Conservation (phyloP, 495 filamentous ascomycete species). For the Geoglossum glabrum region DNA sequence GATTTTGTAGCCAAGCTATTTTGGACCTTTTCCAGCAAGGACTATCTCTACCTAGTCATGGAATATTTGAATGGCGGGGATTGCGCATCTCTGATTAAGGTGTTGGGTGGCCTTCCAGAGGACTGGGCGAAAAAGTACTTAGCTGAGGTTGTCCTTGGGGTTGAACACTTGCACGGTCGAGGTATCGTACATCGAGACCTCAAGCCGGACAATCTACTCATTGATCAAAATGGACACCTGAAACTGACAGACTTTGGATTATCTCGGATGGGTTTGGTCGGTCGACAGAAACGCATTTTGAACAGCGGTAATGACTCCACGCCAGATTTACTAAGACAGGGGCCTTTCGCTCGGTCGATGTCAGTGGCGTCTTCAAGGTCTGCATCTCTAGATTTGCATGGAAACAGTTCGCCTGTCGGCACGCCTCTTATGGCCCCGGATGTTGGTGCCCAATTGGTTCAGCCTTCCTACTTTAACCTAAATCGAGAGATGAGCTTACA, state of each 20-base stretch:
- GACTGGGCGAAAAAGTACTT: conserved; percentile 97
- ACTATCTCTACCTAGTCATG: conserved; percentile 97
- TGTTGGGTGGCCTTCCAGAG: conserved; percentile 74
- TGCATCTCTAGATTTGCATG: conserved; percentile 81
- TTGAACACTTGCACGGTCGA: conserved; percentile 84
- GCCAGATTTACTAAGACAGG: conserved; percentile 80
- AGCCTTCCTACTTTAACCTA: conserved; percentile 88
- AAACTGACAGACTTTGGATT: conserved; percentile 96
- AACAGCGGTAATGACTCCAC: conserved; percentile 61
- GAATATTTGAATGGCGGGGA: conserved; percentile 97
- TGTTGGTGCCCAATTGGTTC: conserved; percentile 37
- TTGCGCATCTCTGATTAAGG: conserved; percentile 88
- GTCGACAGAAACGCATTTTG: conserved; percentile 81
- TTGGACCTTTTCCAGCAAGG: conserved; percentile 99
- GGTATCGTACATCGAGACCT: conserved; percentile 93
- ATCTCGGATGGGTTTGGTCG: conserved; percentile 91
- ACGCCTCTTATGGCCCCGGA: conserved; percentile 86
- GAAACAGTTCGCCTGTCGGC: conserved; percentile 51
- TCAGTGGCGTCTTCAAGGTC: conserved; percentile 90
- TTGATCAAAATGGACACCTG: conserved; percentile 89
- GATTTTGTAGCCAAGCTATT: conserved; percentile 98
- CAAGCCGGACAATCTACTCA: conserved; percentile 92
- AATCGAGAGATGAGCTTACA: conserved; percentile 39
- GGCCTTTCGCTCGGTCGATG: conserved; percentile 65
- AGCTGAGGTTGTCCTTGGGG: conserved; percentile 82